Percentiles rank a stretch among this genome's conserved stretches.
phyloP scores from a whole-genome alignment of 495 filamentous ascomycete species.

The Hypoxylon fragiforme region DNA sequence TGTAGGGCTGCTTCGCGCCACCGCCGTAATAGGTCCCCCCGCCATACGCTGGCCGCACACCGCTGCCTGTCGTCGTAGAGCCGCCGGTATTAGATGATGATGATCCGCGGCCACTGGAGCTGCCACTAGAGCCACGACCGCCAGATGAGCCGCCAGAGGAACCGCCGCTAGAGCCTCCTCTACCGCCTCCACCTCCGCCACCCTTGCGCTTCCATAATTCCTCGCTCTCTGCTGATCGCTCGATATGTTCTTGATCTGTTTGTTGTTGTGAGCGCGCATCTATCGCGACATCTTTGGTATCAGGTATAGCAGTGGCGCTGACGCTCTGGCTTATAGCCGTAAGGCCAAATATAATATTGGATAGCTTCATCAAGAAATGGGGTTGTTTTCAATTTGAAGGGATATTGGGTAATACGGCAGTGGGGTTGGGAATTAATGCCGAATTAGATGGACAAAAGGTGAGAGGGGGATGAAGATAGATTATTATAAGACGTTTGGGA shows the following conservation, averaged over 20 bases:
- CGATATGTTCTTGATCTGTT: constrained; percentile 26
- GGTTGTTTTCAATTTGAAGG: too few relatives aligned
- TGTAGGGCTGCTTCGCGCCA: constrained; percentile 71
- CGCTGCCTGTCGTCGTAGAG: constrained; percentile 65
- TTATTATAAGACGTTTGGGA: too few relatives aligned
- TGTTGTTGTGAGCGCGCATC: constrained; percentile 19
- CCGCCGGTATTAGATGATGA: constrained; percentile 63
- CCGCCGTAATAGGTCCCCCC: constrained; percentile 78
- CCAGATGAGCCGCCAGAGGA: constrained; percentile 18
- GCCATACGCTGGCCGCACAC: constrained; percentile 61
- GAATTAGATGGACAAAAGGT: too few relatives aligned
- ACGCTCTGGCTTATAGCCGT: constrained; percentile 23
- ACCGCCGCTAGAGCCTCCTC: constrained; percentile 43
- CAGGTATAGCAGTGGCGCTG: constrained; percentile 23
- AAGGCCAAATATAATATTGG: constrained; percentile 22
- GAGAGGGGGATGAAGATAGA: too few relatives aligned
- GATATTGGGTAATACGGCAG: too few relatives aligned
- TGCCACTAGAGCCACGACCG: constrained; percentile 4
- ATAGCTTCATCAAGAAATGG: constrained; percentile 33
- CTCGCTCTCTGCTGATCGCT: constrained; percentile 30
- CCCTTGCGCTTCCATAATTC: constrained; percentile 62
- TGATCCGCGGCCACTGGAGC: constrained; percentile 11
- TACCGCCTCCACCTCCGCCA: constrained; percentile 55
- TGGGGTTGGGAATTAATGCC: too few relatives aligned
- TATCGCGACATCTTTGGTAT: constrained; percentile 20